phyloP scores from a whole-genome alignment of 2,329 filamentous ascomycete genomes.

The Epichloe amarillans region DNA sequence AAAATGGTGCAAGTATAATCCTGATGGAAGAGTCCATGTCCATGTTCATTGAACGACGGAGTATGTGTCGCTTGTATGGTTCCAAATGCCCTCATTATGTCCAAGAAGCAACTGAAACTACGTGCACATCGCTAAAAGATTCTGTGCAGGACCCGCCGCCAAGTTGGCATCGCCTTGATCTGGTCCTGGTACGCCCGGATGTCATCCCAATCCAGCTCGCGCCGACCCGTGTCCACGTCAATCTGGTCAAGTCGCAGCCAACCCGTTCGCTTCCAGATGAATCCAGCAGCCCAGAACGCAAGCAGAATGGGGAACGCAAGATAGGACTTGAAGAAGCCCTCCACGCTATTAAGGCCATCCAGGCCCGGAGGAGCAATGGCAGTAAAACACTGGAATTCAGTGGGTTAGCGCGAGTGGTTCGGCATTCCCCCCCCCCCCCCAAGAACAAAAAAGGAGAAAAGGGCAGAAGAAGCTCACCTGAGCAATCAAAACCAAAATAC shows the following conservation, averaged over 20 bases:
- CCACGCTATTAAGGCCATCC: conserved; percentile 22
- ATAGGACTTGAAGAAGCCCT: conserved; percentile 41
- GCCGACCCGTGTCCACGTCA: conserved; percentile 52
- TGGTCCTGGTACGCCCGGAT: conserved; percentile 8
- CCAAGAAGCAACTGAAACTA: neutral
- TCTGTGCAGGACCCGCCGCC: conserved; percentile 7
- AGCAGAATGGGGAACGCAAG: conserved; percentile 40
- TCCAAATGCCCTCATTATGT: neutral
- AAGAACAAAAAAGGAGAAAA: neutral
- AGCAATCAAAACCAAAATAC: conserved; percentile 37
- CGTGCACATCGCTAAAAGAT: conserved; percentile 3
- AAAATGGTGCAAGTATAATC: no score
- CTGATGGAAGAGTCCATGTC: neutral
- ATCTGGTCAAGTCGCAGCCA: conserved; percentile 48
- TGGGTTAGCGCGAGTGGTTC: neutral
- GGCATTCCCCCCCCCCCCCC: no score
- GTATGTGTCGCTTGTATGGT: neutral
- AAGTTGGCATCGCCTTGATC: conserved; percentile 6
- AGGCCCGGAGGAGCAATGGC: conserved; percentile 27
- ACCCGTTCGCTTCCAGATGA: conserved; percentile 49
- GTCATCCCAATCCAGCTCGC: conserved; percentile 32
- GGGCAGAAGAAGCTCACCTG: conserved; percentile 23
- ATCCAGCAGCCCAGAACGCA: conserved; percentile 41
- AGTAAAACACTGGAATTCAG: conserved; percentile 28
- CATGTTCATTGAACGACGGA: neutral